Percentiles rank a stretch among this genome's conserved stretches.
Evolutionary conservation across 192 early-diverging fungal species (phyloP).

Genomic region (Entrophospora sp.): DNA sequence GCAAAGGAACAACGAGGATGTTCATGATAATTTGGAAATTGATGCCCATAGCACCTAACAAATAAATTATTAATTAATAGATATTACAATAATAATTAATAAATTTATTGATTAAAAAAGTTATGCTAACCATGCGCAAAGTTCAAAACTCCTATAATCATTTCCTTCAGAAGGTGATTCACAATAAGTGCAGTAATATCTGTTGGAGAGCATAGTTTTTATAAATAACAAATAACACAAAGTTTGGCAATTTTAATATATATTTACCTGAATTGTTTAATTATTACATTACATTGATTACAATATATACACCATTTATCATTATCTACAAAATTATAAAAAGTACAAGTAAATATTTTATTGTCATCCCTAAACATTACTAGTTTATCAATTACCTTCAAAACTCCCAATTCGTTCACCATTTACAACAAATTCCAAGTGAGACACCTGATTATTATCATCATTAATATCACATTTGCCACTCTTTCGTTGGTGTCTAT

Average conservation of each 20-base stretch:
- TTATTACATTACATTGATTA: slow-evolving; percentile 69
- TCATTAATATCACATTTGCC: neutral
- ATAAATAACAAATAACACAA: no score
- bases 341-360: neutral
- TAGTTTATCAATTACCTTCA: neutral
- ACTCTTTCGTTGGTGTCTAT: slow-evolving; percentile 16
- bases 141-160: slow-evolving; percentile 62
- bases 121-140: slow-evolving; percentile 47
- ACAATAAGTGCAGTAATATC: slow-evolving; percentile 73
- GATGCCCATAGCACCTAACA: slow-evolving; percentile 56
- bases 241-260: no score
- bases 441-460: neutral
- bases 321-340: neutral
- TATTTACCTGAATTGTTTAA: slow-evolving; percentile 65
- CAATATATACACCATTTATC: slow-evolving; percentile 61
- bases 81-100: slow-evolving; percentile 8
- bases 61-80: slow-evolving; percentile 11
- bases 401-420: neutral
- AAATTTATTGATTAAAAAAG: neutral
- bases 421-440: slow-evolving; percentile 3
- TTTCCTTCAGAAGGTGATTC: slow-evolving; percentile 58
- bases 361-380: neutral
- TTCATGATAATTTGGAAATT: slow-evolving; percentile 59
- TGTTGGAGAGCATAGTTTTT: no score
- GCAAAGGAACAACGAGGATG: slow-evolving; percentile 81